Evolutionary conservation across 2,329 filamentous ascomycete genomes (phyloP), one percentile per base, ranked within the genome.

Genomic region (Neonectria punicea): DNA sequence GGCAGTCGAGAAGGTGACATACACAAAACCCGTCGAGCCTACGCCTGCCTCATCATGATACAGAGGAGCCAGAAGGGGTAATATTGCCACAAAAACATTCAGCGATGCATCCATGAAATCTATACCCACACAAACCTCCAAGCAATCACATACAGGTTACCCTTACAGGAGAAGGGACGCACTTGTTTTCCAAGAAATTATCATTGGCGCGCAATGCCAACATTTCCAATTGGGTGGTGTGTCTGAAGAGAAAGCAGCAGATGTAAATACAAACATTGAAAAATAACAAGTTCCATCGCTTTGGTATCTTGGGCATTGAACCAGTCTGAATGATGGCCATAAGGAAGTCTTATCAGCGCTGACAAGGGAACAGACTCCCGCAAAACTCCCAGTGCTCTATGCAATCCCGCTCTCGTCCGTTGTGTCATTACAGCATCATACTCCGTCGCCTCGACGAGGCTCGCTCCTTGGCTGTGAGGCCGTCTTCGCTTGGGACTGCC

Each of bases 1-100:
- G 50, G 91, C 90, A 16, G 92, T 95, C 46, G 92, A 95, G 79
- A 95, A 95, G 83, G 92, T 95, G 67, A 94, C 92, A 55, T 95
- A 92, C 79, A 92, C 92, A 73, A 94, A 94, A 83, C 90, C 90
- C 43, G 88, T 90, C 61, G 86, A 89, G 71, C 85, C 88, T 36
- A 82, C 80, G 20, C 79, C 82, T 57, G 84, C 85, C 75, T 88
- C 81, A 84, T 81, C 73, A 77, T 70, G 49, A 69, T 55, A 56
- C 14, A 36, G 43, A 46, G 57, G 13, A 61, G 39, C 63, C 22
- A 47, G 63, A 44, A 66, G 34, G 53, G 50, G 53, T 44, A 62
- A 56, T 57, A 30, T 44, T 61, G 59, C 50, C 53, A 20, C 14
- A 53, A 59, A 32, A 51, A 67, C 65, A 71, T 67, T 58, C 55